A percentile compares a stretch with the other conserved stretches of the same genome.
phyloP scores from a whole-genome alignment of 768 basidiomycete genomes.

The Lyophyllum shimeji region DNA sequence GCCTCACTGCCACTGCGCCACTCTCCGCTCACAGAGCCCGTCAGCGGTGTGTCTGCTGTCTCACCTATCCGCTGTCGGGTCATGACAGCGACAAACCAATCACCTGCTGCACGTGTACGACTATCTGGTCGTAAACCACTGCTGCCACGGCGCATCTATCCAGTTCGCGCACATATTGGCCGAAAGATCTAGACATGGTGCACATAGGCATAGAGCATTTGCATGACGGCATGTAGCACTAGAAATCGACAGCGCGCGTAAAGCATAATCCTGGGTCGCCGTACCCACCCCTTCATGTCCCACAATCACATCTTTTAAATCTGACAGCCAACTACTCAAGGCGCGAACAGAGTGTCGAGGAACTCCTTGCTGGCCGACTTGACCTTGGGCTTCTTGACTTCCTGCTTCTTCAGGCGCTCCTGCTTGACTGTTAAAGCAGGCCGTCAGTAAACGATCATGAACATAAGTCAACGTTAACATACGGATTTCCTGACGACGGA shows the following conservation, averaged over 20 bases:
- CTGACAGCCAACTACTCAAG: constrained; percentile 44
- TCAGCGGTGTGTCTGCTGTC: too few relatives aligned
- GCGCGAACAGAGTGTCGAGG: constrained; percentile 82
- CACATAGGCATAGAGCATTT: constrained; percentile 5
- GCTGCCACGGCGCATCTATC: too few relatives aligned
- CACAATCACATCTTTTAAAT: neutral
- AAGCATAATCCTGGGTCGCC: constrained; percentile 7
- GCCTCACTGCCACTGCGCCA: too few relatives aligned
- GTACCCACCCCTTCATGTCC: neutral
- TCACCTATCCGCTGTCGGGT: too few relatives aligned
- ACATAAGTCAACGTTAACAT: constrained; percentile 31
- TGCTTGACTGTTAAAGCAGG: constrained; percentile 62
- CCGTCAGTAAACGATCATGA: constrained; percentile 2
- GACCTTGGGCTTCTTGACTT: constrained; percentile 63
- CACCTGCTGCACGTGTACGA: too few relatives aligned
- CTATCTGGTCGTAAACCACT: too few relatives aligned
- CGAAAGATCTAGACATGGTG: neutral
- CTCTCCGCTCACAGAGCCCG: too few relatives aligned
- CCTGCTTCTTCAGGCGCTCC: constrained; percentile 68
- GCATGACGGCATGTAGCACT: neutral
- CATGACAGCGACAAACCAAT: too few relatives aligned
- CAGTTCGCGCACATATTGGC: too few relatives aligned
- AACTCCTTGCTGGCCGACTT: constrained; percentile 77
- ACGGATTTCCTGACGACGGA: constrained; percentile 88
- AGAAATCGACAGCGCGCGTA: neutral